These are phyloP conservation scores for Xylariales sp. DNA, from an alignment of 2,329 filamentous ascomycete genomes.

Conservation along the genomic window DNA sequence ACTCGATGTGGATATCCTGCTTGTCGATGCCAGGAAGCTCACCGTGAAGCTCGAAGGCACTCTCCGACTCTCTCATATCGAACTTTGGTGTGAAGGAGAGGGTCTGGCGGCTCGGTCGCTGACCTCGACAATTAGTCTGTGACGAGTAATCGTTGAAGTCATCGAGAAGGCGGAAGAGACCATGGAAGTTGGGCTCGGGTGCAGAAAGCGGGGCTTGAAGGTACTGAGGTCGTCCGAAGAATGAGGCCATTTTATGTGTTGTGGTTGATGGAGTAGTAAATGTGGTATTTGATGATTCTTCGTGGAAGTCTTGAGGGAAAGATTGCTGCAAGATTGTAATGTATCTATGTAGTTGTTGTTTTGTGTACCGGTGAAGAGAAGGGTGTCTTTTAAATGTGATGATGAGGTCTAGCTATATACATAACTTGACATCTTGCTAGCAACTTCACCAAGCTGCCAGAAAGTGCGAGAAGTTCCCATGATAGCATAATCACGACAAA, in stretches of 20 bases:
- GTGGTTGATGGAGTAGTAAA: constrained; percentile 11
- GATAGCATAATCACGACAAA: constrained; percentile 6
- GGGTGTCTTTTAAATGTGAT: constrained; percentile 11
- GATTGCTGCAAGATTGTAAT: neutral
- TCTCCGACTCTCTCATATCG: constrained; percentile 66
- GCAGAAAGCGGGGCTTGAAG: too few species aligned
- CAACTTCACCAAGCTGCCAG: constrained; percentile 23
- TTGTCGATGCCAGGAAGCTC: constrained; percentile 74
- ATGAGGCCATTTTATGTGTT: constrained; percentile 44
- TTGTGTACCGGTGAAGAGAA: constrained; percentile 24
- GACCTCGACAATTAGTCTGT: constrained; percentile 6
- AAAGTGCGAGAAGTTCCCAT: constrained; percentile 14
- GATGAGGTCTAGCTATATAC: constrained; percentile 25
- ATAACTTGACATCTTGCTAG: constrained; percentile 5
- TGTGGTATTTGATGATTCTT: constrained; percentile 4
- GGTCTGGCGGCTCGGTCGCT: constrained; percentile 23
- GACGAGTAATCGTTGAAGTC: constrained; percentile 56
- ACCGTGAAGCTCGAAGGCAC: constrained; percentile 71
- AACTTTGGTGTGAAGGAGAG: constrained; percentile 71
- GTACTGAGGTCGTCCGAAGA: constrained; percentile 53
- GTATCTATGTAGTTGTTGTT: too few species aligned
- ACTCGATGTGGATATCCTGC: constrained; percentile 72
- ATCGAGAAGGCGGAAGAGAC: constrained; percentile 61
- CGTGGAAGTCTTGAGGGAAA: constrained; percentile 3
- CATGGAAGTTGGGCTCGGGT: constrained; percentile 47